phyloP scores from a whole-genome alignment of 345 rosid species.

The Gossypium anomalum region DNA sequence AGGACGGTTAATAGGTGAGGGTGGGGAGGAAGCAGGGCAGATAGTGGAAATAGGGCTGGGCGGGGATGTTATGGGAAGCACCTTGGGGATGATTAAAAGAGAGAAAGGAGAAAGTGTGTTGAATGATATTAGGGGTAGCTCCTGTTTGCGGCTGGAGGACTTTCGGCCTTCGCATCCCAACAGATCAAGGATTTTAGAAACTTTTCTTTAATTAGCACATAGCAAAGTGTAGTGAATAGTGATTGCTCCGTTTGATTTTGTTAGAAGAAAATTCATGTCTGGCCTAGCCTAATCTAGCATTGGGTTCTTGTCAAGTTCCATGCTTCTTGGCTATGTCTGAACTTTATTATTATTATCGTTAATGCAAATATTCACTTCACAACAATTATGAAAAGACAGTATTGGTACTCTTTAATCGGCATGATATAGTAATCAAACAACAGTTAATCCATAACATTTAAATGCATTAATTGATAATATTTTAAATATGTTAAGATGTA shows the following conservation, averaged over 20 bases:
- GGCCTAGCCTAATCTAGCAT: too few species aligned
- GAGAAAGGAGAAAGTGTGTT: slow-evolving; percentile 57
- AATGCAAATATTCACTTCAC: too few species aligned
- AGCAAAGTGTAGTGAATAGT: slow-evolving; percentile 20
- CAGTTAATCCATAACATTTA: too few species aligned
- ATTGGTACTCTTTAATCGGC: too few species aligned
- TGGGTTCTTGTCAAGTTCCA: too few species aligned
- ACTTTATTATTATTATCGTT: too few species aligned
- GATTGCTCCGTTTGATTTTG: slow-evolving; percentile 30
- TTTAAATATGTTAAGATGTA: too few species aligned
- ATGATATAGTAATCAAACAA: too few species aligned
- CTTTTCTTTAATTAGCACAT: slow-evolving; percentile 39
- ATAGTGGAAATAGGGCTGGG: slow-evolving; percentile 64
- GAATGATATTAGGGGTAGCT: slow-evolving; percentile 45
- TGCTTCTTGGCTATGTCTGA: too few species aligned
- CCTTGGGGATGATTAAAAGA: slow-evolving; percentile 53
- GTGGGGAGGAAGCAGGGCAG: slow-evolving; percentile 71
- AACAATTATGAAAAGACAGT: too few species aligned
- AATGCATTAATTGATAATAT: too few species aligned
- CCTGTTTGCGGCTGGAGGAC: slow-evolving; percentile 60
- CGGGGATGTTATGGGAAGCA: slow-evolving; percentile 76
- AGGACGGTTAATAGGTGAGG: slow-evolving; percentile 46
- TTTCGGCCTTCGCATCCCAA: slow-evolving; percentile 55
- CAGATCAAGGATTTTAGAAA: slow-evolving; percentile 67
- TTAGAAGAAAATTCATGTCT: slow-evolving; percentile 22